Base-by-base conservation (phyloP, 2,329 filamentous ascomycete species). In the Clarireedia sp. region DNA sequence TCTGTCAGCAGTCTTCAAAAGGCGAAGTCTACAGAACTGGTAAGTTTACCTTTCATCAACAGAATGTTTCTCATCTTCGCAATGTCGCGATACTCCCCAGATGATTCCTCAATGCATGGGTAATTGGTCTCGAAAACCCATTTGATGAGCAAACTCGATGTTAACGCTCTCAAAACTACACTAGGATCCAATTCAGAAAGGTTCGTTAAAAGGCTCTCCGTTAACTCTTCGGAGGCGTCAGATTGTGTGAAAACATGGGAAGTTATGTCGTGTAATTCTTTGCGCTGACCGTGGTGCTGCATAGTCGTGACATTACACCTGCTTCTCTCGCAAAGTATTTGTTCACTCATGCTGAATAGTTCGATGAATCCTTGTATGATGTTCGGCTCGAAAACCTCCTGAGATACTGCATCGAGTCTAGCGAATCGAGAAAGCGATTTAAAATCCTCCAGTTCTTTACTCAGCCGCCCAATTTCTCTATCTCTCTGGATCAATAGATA, bases 51-150 rank as follows among this genome's bases (percentile, higher is more conserved):
- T 59, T 59, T 47, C 9, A 3, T 43, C 1, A 26, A n/a, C 9
- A 60, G 5, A 21, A 33, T 16, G 5, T 48, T 23, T 36, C 57
- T 37, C 29, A 57, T 50, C 7, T 17, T 44, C 2, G 12, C 21
- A 7, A 56, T 12, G 10, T 33, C 29, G 29, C 29, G n/a, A n/a
- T 49, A 46, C 9, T 52, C 38, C 8, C 46, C 50, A 10, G 44
- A 36, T 16, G 45, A 24, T 14, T 47, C 36, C 12, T 56, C 55
- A 23, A 59, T 23, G 24, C 16, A 7, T 12, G 59, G 59, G 36
- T 54, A 60, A 7, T 52, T 53, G 2, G 51, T 54, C 14, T 57
- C 55, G 26, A 56, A 60, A 5, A 59, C 59, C 55, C 57, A 59
- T 8, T 36, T 38, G 29, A 26, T 44, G 16, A 60, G 19, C 2